phyloP scores from a whole-genome alignment of 805 yeast genomes.

The Teunomyces pallodes region DNA sequence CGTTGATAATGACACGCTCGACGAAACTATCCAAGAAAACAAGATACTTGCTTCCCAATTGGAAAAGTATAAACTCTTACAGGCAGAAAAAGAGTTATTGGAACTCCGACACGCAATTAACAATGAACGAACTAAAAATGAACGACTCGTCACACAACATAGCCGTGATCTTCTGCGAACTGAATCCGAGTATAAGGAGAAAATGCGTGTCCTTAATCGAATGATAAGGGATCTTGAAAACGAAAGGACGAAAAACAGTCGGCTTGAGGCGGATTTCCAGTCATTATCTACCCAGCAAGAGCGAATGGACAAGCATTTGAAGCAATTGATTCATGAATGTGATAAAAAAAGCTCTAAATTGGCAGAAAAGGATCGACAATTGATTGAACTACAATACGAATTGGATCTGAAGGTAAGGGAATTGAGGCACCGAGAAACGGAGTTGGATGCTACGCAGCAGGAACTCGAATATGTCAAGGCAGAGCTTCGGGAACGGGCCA shows the following conservation, averaged over 20 bases:
- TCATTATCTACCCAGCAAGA: neutral
- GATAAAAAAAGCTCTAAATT: neutral
- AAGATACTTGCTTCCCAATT: neutral
- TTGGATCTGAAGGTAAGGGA: neutral
- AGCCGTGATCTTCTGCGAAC: neutral
- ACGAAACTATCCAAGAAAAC: conserved; percentile 10
- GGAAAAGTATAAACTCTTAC: neutral
- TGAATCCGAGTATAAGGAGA: neutral
- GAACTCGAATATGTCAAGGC: conserved; percentile 7
- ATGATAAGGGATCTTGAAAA: neutral
- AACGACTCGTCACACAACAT: neutral
- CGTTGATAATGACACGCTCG: conserved; percentile 12
- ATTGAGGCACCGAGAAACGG: neutral
- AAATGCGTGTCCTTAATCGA: neutral
- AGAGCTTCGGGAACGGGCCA: conserved; percentile 10
- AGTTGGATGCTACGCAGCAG: neutral
- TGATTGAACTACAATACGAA: neutral
- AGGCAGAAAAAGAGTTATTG: neutral
- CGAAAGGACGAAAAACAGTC: neutral
- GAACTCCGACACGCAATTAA: neutral
- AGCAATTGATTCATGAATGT: neutral
- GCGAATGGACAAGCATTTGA: neutral
- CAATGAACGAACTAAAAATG: neutral
- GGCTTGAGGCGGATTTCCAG: neutral
- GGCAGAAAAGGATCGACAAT: neutral